Conservation (phyloP, 768 basidiomycete species). For the Panaeolus cyanescens region DNA sequence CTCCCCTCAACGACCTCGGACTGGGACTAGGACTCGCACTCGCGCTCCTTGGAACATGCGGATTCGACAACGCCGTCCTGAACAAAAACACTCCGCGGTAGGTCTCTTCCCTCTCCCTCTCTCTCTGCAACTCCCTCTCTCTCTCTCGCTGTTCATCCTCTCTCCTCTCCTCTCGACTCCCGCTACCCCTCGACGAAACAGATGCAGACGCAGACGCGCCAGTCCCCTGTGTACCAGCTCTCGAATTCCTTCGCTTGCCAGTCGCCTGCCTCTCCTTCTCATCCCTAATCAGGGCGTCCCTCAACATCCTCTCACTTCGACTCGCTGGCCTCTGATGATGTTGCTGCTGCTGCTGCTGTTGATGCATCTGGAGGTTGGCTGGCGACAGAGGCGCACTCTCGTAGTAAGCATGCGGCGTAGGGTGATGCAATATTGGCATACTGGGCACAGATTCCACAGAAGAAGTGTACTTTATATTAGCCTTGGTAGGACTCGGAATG, state of each 20-base stretch:
- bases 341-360: not conserved
- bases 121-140: not conserved
- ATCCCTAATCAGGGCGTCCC: not conserved
- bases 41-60: not conserved
- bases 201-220: not conserved
- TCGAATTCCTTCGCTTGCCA: not conserved
- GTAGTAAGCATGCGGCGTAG: not conserved
- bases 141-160: not conserved
- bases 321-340: not conserved
- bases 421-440: not conserved
- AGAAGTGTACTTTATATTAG: not conserved
- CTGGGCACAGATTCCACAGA: not conserved
- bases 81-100: not conserved
- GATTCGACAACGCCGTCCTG: not conserved
- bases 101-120: not conserved
- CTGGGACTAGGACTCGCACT: not conserved
- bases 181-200: not conserved
- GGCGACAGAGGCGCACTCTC: not conserved
- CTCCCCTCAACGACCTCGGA: not conserved
- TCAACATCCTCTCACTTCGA: not conserved
- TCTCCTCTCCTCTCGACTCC: not conserved
- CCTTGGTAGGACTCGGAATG: too few relatives aligned
- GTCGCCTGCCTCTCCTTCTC: not conserved
- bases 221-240: not conserved
- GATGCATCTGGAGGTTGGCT: not conserved